These are phyloP conservation scores for Oryza punctata DNA, from an alignment of 176 grass and related monocot genomes.

Conservation along the genomic window DNA sequence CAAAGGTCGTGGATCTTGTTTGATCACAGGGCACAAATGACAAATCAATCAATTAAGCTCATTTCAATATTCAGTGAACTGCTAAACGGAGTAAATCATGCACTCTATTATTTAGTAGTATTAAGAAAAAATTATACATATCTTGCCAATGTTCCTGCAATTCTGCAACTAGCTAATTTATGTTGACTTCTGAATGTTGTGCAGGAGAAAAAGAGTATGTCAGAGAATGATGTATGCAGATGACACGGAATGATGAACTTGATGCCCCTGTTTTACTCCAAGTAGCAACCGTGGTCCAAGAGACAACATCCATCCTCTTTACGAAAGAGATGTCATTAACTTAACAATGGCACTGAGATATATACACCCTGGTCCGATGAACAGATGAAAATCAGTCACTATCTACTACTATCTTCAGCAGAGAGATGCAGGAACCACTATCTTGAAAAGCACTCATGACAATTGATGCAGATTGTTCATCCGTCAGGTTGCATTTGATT, in stretches of 20 bases:
- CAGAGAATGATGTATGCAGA: slow-evolving; percentile 16
- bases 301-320: not conserved
- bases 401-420: not conserved
- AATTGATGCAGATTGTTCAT: not conserved
- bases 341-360: not conserved
- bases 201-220: slow-evolving; percentile 10
- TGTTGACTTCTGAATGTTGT: slow-evolving; percentile 10
- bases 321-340: not conserved
- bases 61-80: too few species aligned
- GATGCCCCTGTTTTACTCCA: slow-evolving; percentile 55
- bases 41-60: too few species aligned
- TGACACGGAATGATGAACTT: slow-evolving; percentile 21
- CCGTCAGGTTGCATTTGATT: slow-evolving; percentile 27
- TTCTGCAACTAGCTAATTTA: not conserved
- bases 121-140: too few species aligned
- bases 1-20: too few species aligned
- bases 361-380: not conserved
- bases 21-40: too few species aligned
- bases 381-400: not conserved
- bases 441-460: not conserved
- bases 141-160: too few species aligned
- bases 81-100: too few species aligned
- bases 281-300: slow-evolving; percentile 37
- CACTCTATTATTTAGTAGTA: too few species aligned
- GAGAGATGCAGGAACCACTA: not conserved